Conservation (phyloP, 352 stramenopile species). For the Phytophthora cajani region DNA sequence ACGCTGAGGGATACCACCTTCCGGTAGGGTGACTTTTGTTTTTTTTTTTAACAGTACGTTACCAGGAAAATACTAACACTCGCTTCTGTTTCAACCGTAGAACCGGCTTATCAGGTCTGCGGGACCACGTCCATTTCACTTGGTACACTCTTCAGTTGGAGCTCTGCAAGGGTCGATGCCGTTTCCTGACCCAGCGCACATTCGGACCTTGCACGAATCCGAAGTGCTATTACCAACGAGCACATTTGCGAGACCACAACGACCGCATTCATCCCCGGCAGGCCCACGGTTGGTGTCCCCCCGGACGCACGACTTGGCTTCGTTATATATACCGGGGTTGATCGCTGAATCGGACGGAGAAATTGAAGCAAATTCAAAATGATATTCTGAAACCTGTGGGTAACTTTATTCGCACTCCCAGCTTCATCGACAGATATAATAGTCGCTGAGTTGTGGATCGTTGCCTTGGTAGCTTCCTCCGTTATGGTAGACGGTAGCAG, state of each 20-base stretch:
- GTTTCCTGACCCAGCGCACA: constrained; percentile 16
- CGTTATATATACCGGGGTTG: constrained; percentile 12
- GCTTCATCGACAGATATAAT: too few species aligned
- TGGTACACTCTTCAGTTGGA: constrained; percentile 46
- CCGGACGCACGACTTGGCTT: constrained; percentile 32
- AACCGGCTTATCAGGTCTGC: constrained; percentile 56
- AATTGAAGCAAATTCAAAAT: neutral
- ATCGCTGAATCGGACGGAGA: constrained; percentile 7
- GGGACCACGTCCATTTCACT: constrained; percentile 39
- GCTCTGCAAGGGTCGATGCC: constrained; percentile 22
- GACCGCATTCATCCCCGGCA: constrained; percentile 63
- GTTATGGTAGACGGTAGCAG: too few species aligned
- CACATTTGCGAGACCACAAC: constrained; percentile 7
- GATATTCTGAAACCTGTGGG: neutral
- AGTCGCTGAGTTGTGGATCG: too few species aligned
- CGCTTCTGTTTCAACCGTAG: constrained; percentile 21
- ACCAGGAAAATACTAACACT: neutral
- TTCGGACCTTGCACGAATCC: constrained; percentile 3
- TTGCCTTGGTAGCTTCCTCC: too few species aligned
- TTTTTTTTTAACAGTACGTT: neutral
- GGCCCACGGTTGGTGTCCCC: constrained; percentile 35
- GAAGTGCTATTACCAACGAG: neutral
- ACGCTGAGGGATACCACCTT: constrained; percentile 48
- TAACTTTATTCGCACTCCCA: too few species aligned
- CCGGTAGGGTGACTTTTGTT: constrained; percentile 37